Evolutionary conservation across 768 basidiomycete species (phyloP).

Genomic region (Phaeotremella fagi): DNA sequence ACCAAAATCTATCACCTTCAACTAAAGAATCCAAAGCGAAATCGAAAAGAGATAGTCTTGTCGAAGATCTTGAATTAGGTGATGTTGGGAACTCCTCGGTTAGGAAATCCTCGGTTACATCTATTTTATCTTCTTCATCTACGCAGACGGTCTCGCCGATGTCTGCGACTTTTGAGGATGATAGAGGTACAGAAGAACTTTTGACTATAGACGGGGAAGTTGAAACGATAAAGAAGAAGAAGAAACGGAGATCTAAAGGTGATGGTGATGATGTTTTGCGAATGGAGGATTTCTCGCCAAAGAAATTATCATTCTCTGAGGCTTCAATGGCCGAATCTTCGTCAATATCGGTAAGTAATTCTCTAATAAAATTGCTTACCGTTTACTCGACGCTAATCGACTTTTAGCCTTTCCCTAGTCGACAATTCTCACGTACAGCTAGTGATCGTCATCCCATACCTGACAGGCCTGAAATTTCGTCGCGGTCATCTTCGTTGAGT

Average conservation of each 20-base stretch:
- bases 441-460: slow-evolving; percentile 20
- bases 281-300: slow-evolving; percentile 23
- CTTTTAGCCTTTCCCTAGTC: slow-evolving; percentile 1
- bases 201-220: slow-evolving; percentile 32
- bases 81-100: background rate
- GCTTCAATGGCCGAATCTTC: too few species aligned
- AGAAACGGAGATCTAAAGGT: slow-evolving; percentile 20
- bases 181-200: slow-evolving; percentile 9
- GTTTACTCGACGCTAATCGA: too few species aligned
- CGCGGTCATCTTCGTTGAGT: background rate
- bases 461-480: background rate
- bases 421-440: slow-evolving; percentile 25
- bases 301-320: too few species aligned
- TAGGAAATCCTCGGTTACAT: background rate
- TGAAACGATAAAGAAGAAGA: slow-evolving; percentile 21
- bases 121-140: background rate
- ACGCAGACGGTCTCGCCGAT: background rate
- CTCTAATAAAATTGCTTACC: too few species aligned
- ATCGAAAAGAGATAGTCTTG: background rate
- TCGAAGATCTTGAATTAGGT: background rate
- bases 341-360: too few species aligned
- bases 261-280: slow-evolving; percentile 1
- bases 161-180: background rate
- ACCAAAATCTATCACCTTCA: slow-evolving; percentile 9
- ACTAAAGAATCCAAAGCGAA: background rate